A percentile compares a stretch with the other conserved stretches of the same genome.
phyloP scores from a whole-genome alignment of 1,284 basidiomycete species.

The Trametes polyzona region DNA sequence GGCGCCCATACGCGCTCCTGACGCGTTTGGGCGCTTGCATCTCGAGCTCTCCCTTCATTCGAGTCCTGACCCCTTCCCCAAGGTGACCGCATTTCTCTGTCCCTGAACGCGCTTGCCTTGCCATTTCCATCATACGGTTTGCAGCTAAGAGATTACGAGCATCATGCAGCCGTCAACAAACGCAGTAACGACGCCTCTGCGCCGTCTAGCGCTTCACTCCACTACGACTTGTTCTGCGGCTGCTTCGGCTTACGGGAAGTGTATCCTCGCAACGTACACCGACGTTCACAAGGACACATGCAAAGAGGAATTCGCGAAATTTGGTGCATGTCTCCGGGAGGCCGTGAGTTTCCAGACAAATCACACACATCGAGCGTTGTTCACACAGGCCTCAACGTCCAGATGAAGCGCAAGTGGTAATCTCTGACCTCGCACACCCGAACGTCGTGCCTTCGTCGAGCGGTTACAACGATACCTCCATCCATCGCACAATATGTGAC shows the following conservation, averaged over 20 bases:
- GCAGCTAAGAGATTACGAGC: too few species aligned
- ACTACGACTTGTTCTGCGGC: conserved; percentile 71
- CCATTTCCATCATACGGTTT: too few species aligned
- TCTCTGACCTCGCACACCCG: too few species aligned
- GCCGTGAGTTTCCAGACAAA: conserved; percentile 50
- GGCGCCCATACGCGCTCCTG: background rate
- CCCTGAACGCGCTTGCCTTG: too few species aligned
- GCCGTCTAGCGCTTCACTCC: conserved; percentile 66
- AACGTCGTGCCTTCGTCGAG: too few species aligned
- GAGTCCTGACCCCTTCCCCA: background rate
- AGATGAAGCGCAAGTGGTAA: conserved; percentile 76
- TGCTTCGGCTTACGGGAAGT: conserved; percentile 78
- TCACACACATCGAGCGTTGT: background rate
- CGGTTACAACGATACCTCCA: background rate
- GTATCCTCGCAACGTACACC: conserved; percentile 74
- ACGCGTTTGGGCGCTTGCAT: background rate
- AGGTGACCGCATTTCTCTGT: too few species aligned
- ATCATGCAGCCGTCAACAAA: conserved; percentile 30
- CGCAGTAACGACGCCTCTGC: conserved; percentile 49
- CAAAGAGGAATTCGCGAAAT: conserved; percentile 76
- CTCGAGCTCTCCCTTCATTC: background rate
- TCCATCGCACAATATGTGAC: background rate
- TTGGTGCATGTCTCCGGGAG: conserved; percentile 72
- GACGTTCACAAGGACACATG: conserved; percentile 81
- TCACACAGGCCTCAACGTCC: conserved; percentile 1